These are phyloP conservation scores for Plasmodium gaboni DNA, from an alignment of 169 alveolate genomes.

Conservation along the genomic window DNA sequence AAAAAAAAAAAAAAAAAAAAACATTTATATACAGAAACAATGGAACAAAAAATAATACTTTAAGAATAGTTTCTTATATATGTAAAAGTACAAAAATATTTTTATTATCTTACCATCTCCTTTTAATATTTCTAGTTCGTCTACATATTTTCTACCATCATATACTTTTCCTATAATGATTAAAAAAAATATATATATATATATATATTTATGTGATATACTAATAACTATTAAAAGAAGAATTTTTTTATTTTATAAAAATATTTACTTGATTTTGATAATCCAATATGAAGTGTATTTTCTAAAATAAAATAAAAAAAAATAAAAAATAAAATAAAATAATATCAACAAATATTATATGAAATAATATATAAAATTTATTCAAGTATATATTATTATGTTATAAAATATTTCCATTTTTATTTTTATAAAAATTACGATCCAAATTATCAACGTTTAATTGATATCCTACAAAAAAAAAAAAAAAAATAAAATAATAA, in stretches of 20 bases:
- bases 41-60: too few species aligned
- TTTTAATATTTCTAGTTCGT: slow-evolving; percentile 40
- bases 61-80: too few species aligned
- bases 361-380: not conserved
- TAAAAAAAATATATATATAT: not conserved
- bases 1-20: not conserved
- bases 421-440: slow-evolving; percentile 8
- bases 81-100: too few species aligned
- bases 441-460: slow-evolving; percentile 31
- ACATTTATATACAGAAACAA: not conserved
- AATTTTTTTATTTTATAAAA: not conserved
- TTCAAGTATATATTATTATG: not conserved
- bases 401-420: not conserved
- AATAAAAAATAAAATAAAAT: not conserved
- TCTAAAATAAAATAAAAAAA: slow-evolving; percentile 8
- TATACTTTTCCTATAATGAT: slow-evolving; percentile 39
- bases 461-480: slow-evolving; percentile 25
- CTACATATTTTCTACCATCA: slow-evolving; percentile 30
- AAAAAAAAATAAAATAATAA: not conserved
- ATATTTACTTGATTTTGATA: slow-evolving; percentile 46
- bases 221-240: slow-evolving; percentile 1
- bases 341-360: not conserved
- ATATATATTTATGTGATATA: slow-evolving; percentile 18
- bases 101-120: slow-evolving; percentile 9
- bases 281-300: slow-evolving; percentile 36